Base-by-base conservation (phyloP, 345 rosid genomes). In the sweet orange (Citrus sinensis) region DNA sequence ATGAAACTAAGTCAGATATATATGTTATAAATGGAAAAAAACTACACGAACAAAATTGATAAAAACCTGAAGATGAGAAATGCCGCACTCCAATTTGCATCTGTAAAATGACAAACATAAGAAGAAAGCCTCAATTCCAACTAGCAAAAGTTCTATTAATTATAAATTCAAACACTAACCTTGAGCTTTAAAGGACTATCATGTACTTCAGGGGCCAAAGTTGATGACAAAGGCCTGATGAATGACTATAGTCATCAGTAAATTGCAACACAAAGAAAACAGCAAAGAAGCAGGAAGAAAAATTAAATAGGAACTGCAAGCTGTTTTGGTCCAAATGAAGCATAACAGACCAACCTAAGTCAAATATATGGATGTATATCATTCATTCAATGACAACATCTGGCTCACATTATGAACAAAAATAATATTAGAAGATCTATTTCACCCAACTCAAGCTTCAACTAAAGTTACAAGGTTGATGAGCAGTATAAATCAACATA, bases 61-160 rank as follows among this genome's bases (percentile, higher is more conserved):
- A 80, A 42, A 75, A 89, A 93, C 99, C 99, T 82, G 92, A 56
- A 68, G 97, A 88, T 68, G 98, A 93, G 82, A 93, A 93, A 78
- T 81, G 80, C 24, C 86, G 92, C 22, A 87, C 76, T 19, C 93
- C 93, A 83, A 88, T 84, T 75, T 83, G 90, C 82, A 87, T 69
- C 98, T 93, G 87, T 76, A 85, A 85, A 87, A 77, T 75, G 69
- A 64, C n/a, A 72, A 60, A 61, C 42, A 62, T 84, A 71, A 79
- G 79, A 74, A 82, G 73, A 75, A 49, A 71, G 63, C 24, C 42
- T 73, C 51, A 58, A 8, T n/a, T 60, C 68, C 30, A 51, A 49
- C 70, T n/a, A 24, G 60, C 17, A 63, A 2, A 51, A 60, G 22
- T 80, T 46, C 66, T 29, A 62, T 42, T 32, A 29, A 54, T 35